Conservation (phyloP, 441 rosid species). For the Gossypium gossypioides region DNA sequence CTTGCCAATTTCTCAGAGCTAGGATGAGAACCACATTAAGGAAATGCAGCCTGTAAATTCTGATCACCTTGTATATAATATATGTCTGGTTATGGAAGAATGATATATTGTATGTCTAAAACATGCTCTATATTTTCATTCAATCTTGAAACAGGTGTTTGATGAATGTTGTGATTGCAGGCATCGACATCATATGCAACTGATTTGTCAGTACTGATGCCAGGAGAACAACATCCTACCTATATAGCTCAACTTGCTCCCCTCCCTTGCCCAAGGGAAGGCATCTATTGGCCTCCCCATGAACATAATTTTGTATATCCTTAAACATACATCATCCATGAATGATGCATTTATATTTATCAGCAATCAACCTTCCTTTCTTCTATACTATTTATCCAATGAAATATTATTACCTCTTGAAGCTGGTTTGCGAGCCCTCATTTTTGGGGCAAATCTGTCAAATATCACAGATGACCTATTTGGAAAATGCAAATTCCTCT, state of each 20-base stretch:
- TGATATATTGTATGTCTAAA: background rate
- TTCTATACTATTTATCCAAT: constrained; percentile 3
- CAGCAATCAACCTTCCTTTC: background rate
- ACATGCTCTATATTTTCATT: background rate
- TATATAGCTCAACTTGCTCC: constrained; percentile 85
- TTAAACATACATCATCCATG: constrained; percentile 10
- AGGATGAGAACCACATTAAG: too few relatives aligned
- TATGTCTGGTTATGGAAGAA: background rate
- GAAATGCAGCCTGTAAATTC: too few relatives aligned
- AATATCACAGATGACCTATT: background rate
- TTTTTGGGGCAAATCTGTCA: background rate
- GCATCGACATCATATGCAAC: constrained; percentile 31
- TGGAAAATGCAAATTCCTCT: background rate
- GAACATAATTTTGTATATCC: constrained; percentile 29
- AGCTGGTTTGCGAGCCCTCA: background rate
- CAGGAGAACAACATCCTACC: constrained; percentile 68
- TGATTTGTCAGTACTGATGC: constrained; percentile 84
- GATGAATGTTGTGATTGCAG: constrained; percentile 25
- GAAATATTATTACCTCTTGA: background rate
- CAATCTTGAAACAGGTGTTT: background rate
- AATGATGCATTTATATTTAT: background rate
- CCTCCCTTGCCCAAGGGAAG: constrained; percentile 68
- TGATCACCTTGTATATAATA: too few relatives aligned
- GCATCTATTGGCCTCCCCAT: constrained; percentile 54
- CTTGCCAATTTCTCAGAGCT: too few relatives aligned